phyloP scores from a whole-genome alignment of 768 basidiomycete genomes.

The Leccinum imitatum region DNA sequence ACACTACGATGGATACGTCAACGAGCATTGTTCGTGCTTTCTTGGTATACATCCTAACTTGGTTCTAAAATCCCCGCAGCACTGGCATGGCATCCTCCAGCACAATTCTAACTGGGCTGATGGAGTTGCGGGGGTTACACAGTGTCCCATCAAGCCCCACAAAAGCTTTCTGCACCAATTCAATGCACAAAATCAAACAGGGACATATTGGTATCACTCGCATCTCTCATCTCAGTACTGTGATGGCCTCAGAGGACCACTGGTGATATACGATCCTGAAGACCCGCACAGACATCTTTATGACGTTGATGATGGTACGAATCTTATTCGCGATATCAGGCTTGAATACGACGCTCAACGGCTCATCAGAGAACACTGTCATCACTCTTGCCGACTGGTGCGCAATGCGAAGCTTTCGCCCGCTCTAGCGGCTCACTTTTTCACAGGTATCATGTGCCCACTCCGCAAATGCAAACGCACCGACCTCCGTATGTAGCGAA shows the following conservation, averaged over 20 bases:
- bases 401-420: background rate
- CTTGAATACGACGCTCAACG: background rate
- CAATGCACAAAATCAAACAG: conserved; percentile 23
- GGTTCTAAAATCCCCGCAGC: conserved; percentile 31
- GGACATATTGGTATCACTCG: conserved; percentile 38
- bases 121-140: conserved; percentile 40
- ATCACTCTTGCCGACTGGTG: conserved; percentile 40
- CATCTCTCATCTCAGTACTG: conserved; percentile 41
- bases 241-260: conserved; percentile 26
- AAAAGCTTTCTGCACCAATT: conserved; percentile 24
- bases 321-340: background rate
- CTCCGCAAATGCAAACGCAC: conserved; percentile 5
- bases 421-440: conserved; percentile 31
- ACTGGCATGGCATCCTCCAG: conserved; percentile 56
- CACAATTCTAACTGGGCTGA: conserved; percentile 44
- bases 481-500: conserved; percentile 15
- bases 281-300: conserved; percentile 41
- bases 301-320: conserved; percentile 43
- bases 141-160: conserved; percentile 28
- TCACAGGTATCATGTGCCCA: conserved; percentile 21
- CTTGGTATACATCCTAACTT: background rate
- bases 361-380: conserved; percentile 35
- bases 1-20: conserved; percentile 46
- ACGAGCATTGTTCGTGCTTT: conserved; percentile 47
- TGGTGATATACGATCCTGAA: conserved; percentile 43